These are phyloP conservation scores for Glycyrrhiza uralensis DNA, from an alignment of 306 rosid species.

Conservation along the genomic window DNA sequence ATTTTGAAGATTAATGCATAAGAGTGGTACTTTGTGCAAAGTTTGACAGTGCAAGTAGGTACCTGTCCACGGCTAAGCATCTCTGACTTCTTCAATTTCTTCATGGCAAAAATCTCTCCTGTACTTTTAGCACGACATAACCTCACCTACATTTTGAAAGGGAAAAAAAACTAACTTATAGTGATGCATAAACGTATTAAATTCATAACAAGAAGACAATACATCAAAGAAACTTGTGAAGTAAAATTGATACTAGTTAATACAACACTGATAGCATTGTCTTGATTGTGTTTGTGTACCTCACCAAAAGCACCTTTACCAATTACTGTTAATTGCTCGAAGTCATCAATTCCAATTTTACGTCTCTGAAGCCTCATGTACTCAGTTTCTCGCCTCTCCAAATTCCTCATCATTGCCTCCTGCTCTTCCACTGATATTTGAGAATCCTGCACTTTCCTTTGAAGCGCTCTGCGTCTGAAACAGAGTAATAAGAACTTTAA, in stretches of 20 bases:
- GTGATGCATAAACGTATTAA: neutral
- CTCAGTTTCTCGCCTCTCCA: conserved; percentile 90
- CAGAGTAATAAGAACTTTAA: conserved; percentile 13
- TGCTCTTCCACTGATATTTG: conserved; percentile 82
- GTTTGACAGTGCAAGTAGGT: conserved; percentile 7
- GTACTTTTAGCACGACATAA: conserved; percentile 80
- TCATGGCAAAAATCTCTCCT: conserved; percentile 91
- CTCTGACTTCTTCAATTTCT: conserved; percentile 95
- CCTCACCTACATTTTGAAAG: conserved; percentile 66
- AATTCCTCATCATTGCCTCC: conserved; percentile 87
- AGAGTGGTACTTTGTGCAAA: neutral
- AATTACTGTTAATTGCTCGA: conserved; percentile 83
- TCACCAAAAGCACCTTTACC: conserved; percentile 99
- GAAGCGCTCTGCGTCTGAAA: conserved; percentile 76
- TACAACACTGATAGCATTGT: too few relatives aligned
- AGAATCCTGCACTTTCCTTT: conserved; percentile 78
- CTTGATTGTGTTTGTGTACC: conserved; percentile 41
- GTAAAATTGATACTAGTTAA: neutral
- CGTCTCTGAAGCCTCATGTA: conserved; percentile 94
- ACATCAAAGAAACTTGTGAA: neutral
- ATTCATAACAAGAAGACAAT: neutral
- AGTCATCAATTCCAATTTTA: conserved; percentile 92
- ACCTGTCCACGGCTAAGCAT: conserved; percentile 99
- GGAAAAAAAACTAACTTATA: neutral
- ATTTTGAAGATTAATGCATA: neutral